Evolutionary conservation across 371 early-diverging fungal species (phyloP), one percentile per base, ranked within the genome.

Genomic region (Mucor plumbeus): DNA sequence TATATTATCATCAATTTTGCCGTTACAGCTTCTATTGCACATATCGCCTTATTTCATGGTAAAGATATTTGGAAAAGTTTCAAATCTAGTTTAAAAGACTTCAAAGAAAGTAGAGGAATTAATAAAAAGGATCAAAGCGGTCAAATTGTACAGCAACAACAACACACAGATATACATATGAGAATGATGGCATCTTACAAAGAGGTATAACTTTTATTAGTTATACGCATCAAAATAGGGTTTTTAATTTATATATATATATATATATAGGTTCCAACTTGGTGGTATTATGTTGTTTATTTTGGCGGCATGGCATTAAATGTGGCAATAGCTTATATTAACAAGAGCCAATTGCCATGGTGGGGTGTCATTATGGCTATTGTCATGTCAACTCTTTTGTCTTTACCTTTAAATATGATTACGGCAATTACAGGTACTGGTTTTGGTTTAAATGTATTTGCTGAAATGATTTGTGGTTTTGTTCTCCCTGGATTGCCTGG

Each of bases 291-390:
- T 43, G 53, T 71, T 5, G 71, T 90, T 36, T 92, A 91, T 65
- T 69, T 83, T 3, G 55, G 82, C 6, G 90, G 89, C 60, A 81
- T 87, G 56, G 83, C 74, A 10, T 70, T 90, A 15, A 85, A 89
- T 19, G 87, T 92, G 47, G 78, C 85, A 21, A 72, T 87, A 1
- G 84, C 88, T 40, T 89, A 91, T 59, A 76, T 78, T 33, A 82
- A 82, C 38, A 39, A 66, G 5, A 82, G 87, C 71, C 82, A 78
- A 13, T 68, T 88, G 8, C 86, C 87, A 5, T 92, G 90, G 90
- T 92, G 90, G 89, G 91, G 87, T 67, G 79, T 93, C 21, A 43
- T 92, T 8, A 64, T 94, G 7, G 92, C 92, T 39, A 84, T 92
- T 39, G 73, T 75, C 26, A 71, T 94, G 57, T 80, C 80, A 0